Base-by-base conservation (phyloP, 108 stramenopile species). In the Cyclostephanos tholiformis region DNA sequence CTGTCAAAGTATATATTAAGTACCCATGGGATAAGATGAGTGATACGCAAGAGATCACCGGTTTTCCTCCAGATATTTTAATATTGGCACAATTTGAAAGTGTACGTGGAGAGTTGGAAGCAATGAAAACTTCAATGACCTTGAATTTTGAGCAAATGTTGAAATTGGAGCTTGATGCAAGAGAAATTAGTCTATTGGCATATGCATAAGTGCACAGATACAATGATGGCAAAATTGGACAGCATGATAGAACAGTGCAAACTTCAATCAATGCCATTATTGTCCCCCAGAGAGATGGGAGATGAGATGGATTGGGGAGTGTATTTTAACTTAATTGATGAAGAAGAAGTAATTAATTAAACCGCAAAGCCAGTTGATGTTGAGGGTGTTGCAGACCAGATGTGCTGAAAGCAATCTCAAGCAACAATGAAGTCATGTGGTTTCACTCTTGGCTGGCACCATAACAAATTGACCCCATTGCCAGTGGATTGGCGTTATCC, bases 1-100 rank as follows among this genome's bases (percentile, higher is more conserved):
- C 57, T 16, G 26, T 60, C n/a, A 23, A 44, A 14, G 69, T 61
- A 0, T n/a, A 13, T 6, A 43, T 49, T 16, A 16, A 29, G 14
- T 43, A 44, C 69, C 63, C 62, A 25, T 72, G 72, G 72, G 36
- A 30, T n/a, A n/a, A n/a, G n/a, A n/a, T n/a, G n/a, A n/a, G n/a
- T n/a, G n/a, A n/a, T n/a, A n/a, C n/a, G n/a, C 32, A 63, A 36
- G 27, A 64, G 25, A 38, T 72, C 22, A 53, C 72, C 7, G 49
- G 72, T 14, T n/a, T 72, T 1, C 72, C 72, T 4, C 50, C 30
- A 12, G 52, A 72, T 72, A 49, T 72, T 6, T 5, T 65, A 11
- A 17, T 65, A 20, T 22, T 65, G 46, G 2, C 46, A 9, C 25
- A 65, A 2, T 26, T 44, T 20, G 41, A 65, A 35, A 26, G 59